A percentile compares a stretch with the other conserved stretches of the same genome.
These are phyloP conservation scores for Phytophthora pinifolia DNA, from an alignment of 352 stramenopile species.

Conservation along the genomic window DNA sequence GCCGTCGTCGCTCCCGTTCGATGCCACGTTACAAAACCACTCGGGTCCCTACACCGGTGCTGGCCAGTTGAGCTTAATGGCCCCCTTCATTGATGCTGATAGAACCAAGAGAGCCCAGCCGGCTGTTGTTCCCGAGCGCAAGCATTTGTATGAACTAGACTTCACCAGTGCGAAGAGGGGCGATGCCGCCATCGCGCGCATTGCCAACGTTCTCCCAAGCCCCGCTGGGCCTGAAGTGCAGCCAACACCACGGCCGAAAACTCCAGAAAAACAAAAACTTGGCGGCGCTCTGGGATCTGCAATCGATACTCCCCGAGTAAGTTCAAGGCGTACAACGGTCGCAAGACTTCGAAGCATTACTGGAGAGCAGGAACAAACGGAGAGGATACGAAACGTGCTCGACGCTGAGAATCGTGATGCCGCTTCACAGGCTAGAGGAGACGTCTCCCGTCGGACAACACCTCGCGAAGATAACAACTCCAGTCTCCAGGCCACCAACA, in stretches of 20 bases:
- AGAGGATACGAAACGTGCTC: conserved; percentile 2
- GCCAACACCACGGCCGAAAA: neutral
- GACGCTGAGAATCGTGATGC: conserved; percentile 13
- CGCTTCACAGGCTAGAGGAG: neutral
- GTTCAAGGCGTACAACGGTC: conserved; percentile 18
- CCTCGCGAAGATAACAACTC: neutral
- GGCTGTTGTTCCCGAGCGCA: conserved; percentile 11
- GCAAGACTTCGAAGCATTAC: conserved; percentile 24
- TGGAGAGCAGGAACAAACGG: conserved; percentile 14
- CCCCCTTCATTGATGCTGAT: conserved; percentile 40
- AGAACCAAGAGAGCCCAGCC: conserved; percentile 20
- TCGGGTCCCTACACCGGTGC: conserved; percentile 26
- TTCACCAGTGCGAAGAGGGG: conserved; percentile 17
- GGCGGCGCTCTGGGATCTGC: neutral
- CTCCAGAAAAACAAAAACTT: conserved; percentile 11
- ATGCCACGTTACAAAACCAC: conserved; percentile 28
- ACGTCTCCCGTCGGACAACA: neutral
- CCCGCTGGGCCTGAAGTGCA: conserved; percentile 2
- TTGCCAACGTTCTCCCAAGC: conserved; percentile 2
- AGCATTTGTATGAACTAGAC: conserved; percentile 32
- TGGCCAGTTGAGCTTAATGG: conserved; percentile 41
- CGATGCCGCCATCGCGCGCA: conserved; percentile 17
- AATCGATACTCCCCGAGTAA: conserved; percentile 6
- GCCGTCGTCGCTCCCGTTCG: conserved; percentile 27
- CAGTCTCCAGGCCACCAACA: neutral